Evolutionary conservation across 805 yeast genomes (phyloP), one percentile per base, ranked within the genome.

Genomic region (Kuraishia cidri): DNA sequence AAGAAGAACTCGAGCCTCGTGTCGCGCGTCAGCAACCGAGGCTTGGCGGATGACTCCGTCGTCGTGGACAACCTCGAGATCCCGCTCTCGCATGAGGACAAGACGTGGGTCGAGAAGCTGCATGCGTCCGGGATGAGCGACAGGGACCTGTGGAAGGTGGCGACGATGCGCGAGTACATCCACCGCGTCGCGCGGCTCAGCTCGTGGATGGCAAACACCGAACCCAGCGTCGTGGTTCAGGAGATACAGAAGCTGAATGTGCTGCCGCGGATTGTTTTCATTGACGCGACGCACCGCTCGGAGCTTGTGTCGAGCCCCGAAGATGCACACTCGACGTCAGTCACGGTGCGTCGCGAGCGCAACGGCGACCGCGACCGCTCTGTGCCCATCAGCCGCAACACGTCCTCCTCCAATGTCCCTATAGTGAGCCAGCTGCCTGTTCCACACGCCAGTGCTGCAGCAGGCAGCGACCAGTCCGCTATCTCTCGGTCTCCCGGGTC

Each of bases 111-210:
- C n/a, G 72, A 72, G 24, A 75, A 79, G 40, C 59, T 90, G 27
- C 68, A 72, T 30, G 64, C 79, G 2, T 64, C 84, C n/a, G 97
- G 97, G 0, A 56, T 90, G 32, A 64, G 63, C 6, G 85, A 76
- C 7, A 64, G 62, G 6, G 94, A 86, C 29, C 44, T 84, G 17
- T 90, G 97, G 97, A 90, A 88, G 51, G 56, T 90, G 9, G 77
- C 78, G 11, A 72, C 72, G 3, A 53, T 86, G 35, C 64, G 88
- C 35, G 78, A 78, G 19, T 82, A 85, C 43, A 68, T 88, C 6
- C 65, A 58, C 37, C 72, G 76, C 31, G 72, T 75, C 4, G 70
- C 82, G 1, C 60, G 67, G 31, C n/a, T n/a, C n/a, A n/a, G n/a
- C n/a, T n/a, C n/a, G n/a, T n/a, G n/a, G n/a, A n/a, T n/a, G n/a